Base-by-base conservation (phyloP, 305 asterid genomes). In the Stenogyne calaminthoides region DNA sequence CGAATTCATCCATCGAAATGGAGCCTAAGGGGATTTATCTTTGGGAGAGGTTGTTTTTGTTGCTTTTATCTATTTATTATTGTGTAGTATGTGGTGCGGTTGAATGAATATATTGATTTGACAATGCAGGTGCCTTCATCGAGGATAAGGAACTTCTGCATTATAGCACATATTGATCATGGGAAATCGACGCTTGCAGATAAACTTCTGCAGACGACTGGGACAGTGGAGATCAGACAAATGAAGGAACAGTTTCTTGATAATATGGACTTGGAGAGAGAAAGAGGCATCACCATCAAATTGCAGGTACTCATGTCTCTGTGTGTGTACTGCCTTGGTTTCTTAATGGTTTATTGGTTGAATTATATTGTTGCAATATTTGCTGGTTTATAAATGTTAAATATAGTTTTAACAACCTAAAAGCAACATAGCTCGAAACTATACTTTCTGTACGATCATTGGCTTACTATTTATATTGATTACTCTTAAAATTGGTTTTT, bases 261-360 rank as follows among this genome's bases (percentile, higher is more conserved):
- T 83, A 95, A 95, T 81, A 95, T 95, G 99, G 99, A 95, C 84
- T 83, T 95, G 85, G 99, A 95, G 88, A 91, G 99, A 82, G 99
- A 95, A 83, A 87, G 99, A 80, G 99, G 99, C 84, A 95, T 95
- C 82, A 95, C 99, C 73, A 95, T 95, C 78, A 95, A 95, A 84
- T 82, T 95, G 71, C 99, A 92, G 99, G 99, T 93, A 54, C 20
- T 59, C 67, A 19, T 47, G 46, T 32, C n/a, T 73, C 61, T 65
- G 49, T 65, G 49, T 70, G 19, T 44, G 46, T 18, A 14, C 47
- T 49, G 14, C 40, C 51, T 34, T 55, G 60, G 12, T 49, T 20
- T 9, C 58, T 10, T 37, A 19, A 22, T 68, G 71, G 16, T 70
- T 62, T 69, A 37, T 51, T 49, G 32, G 75, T 65, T 61, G 55